Base-by-base conservation (phyloP, 805 yeast genomes). In the Candida rishiriensis region DNA sequence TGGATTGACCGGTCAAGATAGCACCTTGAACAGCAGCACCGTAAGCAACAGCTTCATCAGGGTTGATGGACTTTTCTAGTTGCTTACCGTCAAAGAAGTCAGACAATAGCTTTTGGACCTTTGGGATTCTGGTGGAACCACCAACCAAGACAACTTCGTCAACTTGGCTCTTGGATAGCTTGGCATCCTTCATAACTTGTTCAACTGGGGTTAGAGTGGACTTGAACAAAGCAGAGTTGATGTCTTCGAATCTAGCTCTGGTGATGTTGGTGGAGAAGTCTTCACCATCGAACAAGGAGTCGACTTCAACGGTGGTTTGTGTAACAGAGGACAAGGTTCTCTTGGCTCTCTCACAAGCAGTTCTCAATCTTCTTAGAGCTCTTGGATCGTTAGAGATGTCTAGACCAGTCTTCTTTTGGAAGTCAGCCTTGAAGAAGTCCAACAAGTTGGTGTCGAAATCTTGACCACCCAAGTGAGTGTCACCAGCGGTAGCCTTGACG, bases 1-100 rank as follows among this genome's bases (percentile, higher is more conserved):
- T 83, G 52, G 88, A 89, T 57, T 78, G 81, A 77, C 96, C 96
- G 60, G 97, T 86, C 73, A 90, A 81, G 76, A 91, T 88, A 69
- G 97, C 97, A 78, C 96, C 98, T 79, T 90, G 97, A 64, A 90
- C 97, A 65, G 98, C 97, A 65, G 98, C 98, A 84, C 97, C 97
- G 80, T 88, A 88, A 65, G 97, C 97, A 71, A 89, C 97, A 68
- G 97, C 97, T 80, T 89, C 97, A 78, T 89, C 97, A 59, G 97
- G 97, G 89, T 89, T 89, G 73, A 89, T 90, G 57, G 95, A 85
- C 78, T 88, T 90, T 76, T 88, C 93, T 70, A 88, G 86, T 73
- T 88, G 90, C 80, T 90, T 90, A 72, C 97, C 97, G 65, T 88
- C 93, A 63, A 89, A 89, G 87, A 80, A 89, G 75, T 89, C 97